Percentiles rank a stretch among this genome's conserved stretches.
These are phyloP conservation scores for Pulveroboletus sp. DNA, from an alignment of 768 basidiomycete genomes.

Conservation along the genomic window DNA sequence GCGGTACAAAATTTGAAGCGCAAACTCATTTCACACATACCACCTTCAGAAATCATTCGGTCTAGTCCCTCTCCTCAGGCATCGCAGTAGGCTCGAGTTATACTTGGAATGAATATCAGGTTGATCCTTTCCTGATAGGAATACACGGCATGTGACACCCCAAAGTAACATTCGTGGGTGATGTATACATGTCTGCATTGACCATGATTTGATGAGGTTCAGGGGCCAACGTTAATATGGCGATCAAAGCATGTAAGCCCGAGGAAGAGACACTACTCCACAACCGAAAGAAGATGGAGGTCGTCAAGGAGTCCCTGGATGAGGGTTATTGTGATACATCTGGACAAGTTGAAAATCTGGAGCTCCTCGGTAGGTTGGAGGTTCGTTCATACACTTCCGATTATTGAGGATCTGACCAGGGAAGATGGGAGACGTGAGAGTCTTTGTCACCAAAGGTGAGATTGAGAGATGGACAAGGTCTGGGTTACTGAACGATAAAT, in stretches of 20 bases:
- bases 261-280: constrained; percentile 59
- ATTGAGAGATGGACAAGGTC: not conserved
- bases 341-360: constrained; percentile 57
- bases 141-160: constrained; percentile 34
- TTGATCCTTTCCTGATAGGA: constrained; percentile 9
- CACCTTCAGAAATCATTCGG: constrained; percentile 15
- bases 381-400: not conserved
- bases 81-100: constrained; percentile 15
- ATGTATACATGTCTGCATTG: not conserved
- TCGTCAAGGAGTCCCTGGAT: constrained; percentile 68
- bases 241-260: constrained; percentile 65
- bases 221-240: constrained; percentile 64
- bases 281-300: constrained; percentile 64
- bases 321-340: constrained; percentile 82
- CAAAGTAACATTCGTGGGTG: constrained; percentile 40
- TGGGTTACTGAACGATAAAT: constrained; percentile 2
- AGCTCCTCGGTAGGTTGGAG: constrained; percentile 47
- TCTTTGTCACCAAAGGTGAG: constrained; percentile 62
- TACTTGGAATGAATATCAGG: not conserved
- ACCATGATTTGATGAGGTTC: not conserved
- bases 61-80: constrained; percentile 12
- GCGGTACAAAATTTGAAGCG: constrained; percentile 27
- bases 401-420: constrained; percentile 34
- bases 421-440: constrained; percentile 54
- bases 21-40: constrained; percentile 20